These are phyloP conservation scores for Sphenostylis stenocarpa DNA, from an alignment of 306 rosid species.

Conservation along the genomic window DNA sequence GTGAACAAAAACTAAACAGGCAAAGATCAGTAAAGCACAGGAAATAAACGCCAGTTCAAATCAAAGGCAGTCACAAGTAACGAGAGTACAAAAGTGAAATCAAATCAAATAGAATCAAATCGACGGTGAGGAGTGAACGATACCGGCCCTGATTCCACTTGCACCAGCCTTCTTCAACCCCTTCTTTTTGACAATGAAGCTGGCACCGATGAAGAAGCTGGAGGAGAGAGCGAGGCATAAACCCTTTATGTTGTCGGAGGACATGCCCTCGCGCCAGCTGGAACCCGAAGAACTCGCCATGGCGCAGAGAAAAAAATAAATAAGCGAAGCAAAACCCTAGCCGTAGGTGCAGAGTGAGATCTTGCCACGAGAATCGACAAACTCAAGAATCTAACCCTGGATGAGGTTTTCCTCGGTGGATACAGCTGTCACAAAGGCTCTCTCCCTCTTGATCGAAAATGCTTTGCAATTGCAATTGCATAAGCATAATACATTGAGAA, in stretches of 20 bases:
- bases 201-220: conserved; percentile 83
- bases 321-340: conserved; percentile 37
- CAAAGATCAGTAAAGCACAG: background rate
- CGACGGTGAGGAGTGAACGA: background rate
- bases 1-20: background rate
- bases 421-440: conserved; percentile 38
- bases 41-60: background rate
- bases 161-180: conserved; percentile 95
- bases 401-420: background rate
- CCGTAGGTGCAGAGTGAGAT: background rate
- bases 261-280: conserved; percentile 83
- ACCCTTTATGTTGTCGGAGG: conserved; percentile 80
- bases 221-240: conserved; percentile 79
- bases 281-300: conserved; percentile 39
- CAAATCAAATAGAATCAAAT: background rate
- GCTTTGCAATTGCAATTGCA: conserved; percentile 4
- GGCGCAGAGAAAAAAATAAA: background rate
- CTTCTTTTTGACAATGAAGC: conserved; percentile 89
- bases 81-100: background rate
- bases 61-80: background rate
- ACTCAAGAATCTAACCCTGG: background rate
- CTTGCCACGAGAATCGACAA: background rate
- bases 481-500: background rate
- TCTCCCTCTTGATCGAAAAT: conserved; percentile 35
- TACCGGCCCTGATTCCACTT: conserved; percentile 88